Evolutionary conservation across 768 basidiomycete species (phyloP), one percentile per base, ranked within the genome.

Genomic region (Suillus sp.): DNA sequence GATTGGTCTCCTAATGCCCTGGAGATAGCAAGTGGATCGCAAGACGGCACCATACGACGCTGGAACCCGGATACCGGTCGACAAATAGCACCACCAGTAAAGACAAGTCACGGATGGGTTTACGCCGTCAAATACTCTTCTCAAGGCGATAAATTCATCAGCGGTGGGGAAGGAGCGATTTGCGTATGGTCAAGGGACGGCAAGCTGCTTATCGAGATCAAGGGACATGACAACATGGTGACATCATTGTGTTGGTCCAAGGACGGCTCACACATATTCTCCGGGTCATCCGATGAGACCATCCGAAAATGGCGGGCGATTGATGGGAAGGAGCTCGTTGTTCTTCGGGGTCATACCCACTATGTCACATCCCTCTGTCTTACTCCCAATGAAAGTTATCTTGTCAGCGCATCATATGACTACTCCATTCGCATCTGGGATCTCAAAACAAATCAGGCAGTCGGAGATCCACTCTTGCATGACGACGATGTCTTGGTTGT

Each of bases 401-500:
- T 22, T 22, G n/a, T 47, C 10, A 22, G 45, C n/a, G 45, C 10
- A n/a, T 22, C 22, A 22, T 8, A 4, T 8, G 45, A 47, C 22
- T 11, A 3, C n/a, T 47, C 45, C 10, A 11, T 22, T 47, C 22
- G 45, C 10, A 47, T 37, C 18, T 57, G 55, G 55, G 22, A 57
- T 18, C n/a, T 40, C 20, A 57, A 20, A 13, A 57, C 34, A 0
- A 37, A 57, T 35, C 30, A 57, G 40, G 20, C 10, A 57, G 32
- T 57, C 16, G 54, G 54, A 32, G 80, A 81, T 1, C 71, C 83
- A 2, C 74, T 81, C 62, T 93, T 93, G 0, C 95, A 96, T 72
- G 87, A 83, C 10, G 92, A 92, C 68, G 90, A 93, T 74, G 84
- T 96, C 0, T 80, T 91, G 34, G 81, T 84, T 8, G 79, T 97